Evolutionary conservation across 441 rosid genomes (phyloP), one percentile per base, ranked within the genome.

Genomic region (Croton setiger): DNA sequence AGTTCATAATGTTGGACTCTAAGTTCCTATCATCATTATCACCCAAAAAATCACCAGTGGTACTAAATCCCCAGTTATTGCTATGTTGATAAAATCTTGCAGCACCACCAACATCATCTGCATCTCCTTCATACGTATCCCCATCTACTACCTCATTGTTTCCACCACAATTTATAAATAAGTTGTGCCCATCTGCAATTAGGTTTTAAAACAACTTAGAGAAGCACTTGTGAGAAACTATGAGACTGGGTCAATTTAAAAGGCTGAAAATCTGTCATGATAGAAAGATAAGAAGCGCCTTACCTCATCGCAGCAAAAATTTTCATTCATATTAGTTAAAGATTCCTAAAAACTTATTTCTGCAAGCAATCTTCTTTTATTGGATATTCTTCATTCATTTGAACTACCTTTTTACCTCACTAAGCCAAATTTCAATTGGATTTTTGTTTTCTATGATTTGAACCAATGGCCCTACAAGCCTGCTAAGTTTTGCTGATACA

Each of bases 21-120:
- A 1, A 41, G 64, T 78, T 76, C 31, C 14, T 52, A 3, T 64
- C 63, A 49, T 79, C 63, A 3, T 64, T 36, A 41, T 80, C 79
- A 39, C 73, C 79, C 63, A 69, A 14, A 41, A 76, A 83, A 49
- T 79, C 72, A 13, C 87, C 87, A 15, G 76, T 84, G 76, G 63
- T 84, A 53, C 87, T 83, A 70, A 79, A 69, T 59, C 77, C 87
- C 87, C 87, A 81, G 27, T 68, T 53, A 31, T 43, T 61, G 7
- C 33, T 23, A 23, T 27, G 39, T 51, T 13, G 43, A 69, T 71
- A 20, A 51, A 73, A 75, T 13, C 64, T 66, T 41, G 81, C 79
- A 70, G 74, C 63, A 37, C 74, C 79, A 55, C 63, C 67, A 31
- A 14, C 63, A 63, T 56, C 23, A 3, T 23, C 17, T 43, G 31